Base-by-base conservation (phyloP, 2,329 filamentous ascomycete species). In the Didymella segeticola region DNA sequence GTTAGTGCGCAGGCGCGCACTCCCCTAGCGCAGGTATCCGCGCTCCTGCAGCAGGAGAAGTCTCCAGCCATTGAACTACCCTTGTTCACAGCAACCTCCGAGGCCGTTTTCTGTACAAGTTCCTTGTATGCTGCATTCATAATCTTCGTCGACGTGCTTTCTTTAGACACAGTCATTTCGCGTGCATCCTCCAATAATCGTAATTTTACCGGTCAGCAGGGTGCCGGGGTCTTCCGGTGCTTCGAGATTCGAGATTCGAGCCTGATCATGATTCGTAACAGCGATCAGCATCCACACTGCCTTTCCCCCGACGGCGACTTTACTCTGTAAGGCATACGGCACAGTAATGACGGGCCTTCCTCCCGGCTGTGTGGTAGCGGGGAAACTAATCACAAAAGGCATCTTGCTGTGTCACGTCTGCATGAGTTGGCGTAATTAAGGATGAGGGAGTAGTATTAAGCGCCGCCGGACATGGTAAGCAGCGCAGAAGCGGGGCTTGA, bases 331-430 rank as follows among this genome's bases (percentile, higher is more conserved):
- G 42, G 58, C 41, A 43, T 52, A 56, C 53, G 53, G 57, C 43
- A 45, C 57, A 63, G 59, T 34, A 55, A 62, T 47, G 48, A 63
- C 60, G 60, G 57, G 58, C 60, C 64, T 63, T 45, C 50, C 54
- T 61, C 56, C 64, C 63, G 52, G 47, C 53, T 55, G 42, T 53
- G 46, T 66, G 64, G 64, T 66, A 67, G 53, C 58, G 58, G 57
- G 54, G 33, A 56, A 19, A 53, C 52, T 52, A 57, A 57, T 59
- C 56, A 47, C 47, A 36, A 48, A 41, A 22, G 41, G 17, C 17
- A 45, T 50, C n/a, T 46, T 31, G 29, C 26, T 46, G 36, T 47
- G 45, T 46, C 41, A 53, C 47, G 15, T 39, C 46, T 22, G 43
- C 33, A 25, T 52, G 33, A 30, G 26, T 49, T 31, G 25, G 39